phyloP scores from a whole-genome alignment of 495 filamentous ascomycete species.

The Achaetomiella virescens region DNA sequence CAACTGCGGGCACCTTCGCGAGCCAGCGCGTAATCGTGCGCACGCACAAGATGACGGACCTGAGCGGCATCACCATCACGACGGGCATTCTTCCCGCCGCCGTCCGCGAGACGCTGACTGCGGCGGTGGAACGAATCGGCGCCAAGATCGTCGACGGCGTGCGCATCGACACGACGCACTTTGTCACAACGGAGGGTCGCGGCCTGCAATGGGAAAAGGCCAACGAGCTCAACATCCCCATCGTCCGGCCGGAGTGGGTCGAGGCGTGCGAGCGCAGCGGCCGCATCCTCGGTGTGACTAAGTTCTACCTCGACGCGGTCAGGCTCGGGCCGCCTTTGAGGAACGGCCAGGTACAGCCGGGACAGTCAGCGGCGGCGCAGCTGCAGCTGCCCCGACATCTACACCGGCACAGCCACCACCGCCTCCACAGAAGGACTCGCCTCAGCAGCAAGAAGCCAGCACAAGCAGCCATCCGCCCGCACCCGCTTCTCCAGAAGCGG shows the following conservation, averaged over 20 bases:
- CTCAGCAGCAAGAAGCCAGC: neutral
- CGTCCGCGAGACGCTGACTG: constrained; percentile 64
- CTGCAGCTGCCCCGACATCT: neutral
- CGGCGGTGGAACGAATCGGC: constrained; percentile 79
- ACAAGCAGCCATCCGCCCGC: neutral
- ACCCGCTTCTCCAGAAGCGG: neutral
- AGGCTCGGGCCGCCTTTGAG: constrained; percentile 30
- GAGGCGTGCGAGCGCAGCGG: constrained; percentile 90
- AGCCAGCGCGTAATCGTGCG: constrained; percentile 78
- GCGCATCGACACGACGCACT: constrained; percentile 96
- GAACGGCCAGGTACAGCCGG: constrained; percentile 24
- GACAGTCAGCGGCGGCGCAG: constrained; percentile 13
- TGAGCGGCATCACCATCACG: constrained; percentile 92
- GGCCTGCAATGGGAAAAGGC: constrained; percentile 92
- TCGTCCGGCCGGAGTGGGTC: constrained; percentile 97
- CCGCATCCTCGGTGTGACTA: constrained; percentile 85
- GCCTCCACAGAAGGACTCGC: constrained; percentile 1
- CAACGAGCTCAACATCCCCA: constrained; percentile 94
- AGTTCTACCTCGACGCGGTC: constrained; percentile 84
- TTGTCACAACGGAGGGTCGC: constrained; percentile 93
- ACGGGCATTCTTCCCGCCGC: constrained; percentile 76
- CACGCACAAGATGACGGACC: constrained; percentile 98
- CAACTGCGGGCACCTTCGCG: constrained; percentile 78
- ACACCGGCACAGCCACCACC: neutral
- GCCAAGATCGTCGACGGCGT: constrained; percentile 88